Evolutionary conservation across 192 early-diverging fungal species (phyloP).

Genomic region (Entomortierella beljakovae): DNA sequence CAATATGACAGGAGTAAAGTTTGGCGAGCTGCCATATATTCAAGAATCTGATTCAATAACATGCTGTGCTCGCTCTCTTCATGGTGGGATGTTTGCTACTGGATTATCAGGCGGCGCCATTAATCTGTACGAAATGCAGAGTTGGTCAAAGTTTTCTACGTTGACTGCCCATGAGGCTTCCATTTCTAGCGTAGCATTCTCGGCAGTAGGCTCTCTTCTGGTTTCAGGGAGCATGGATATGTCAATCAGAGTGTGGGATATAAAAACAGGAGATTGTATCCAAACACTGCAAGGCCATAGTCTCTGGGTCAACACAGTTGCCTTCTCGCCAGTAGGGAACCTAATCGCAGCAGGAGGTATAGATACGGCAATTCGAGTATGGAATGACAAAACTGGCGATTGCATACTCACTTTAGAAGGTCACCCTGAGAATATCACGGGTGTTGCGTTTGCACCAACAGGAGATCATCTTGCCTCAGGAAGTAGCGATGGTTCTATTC

Average conservation of each 20-base stretch:
- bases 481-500: too few relatives aligned
- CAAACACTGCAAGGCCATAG: too few relatives aligned
- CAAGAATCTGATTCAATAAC: not conserved
- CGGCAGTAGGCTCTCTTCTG: conserved; percentile 2
- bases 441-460: too few relatives aligned
- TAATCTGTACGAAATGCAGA: not conserved
- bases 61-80: not conserved
- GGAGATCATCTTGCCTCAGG: too few relatives aligned
- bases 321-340: too few relatives aligned
- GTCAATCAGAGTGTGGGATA: not conserved
- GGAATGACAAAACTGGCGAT: too few relatives aligned
- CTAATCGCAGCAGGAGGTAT: too few relatives aligned
- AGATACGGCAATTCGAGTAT: too few relatives aligned
- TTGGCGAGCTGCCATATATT: not conserved
- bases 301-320: too few relatives aligned
- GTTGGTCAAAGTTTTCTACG: not conserved
- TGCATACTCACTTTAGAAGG: too few relatives aligned
- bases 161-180: not conserved
- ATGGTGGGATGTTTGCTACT: not conserved
- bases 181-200: not conserved
- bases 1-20: not conserved
- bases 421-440: too few relatives aligned
- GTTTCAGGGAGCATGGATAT: conserved; percentile 1
- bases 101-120: not conserved
- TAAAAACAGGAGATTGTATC: too few relatives aligned